Evolutionary conservation across 2,329 filamentous ascomycete species (phyloP), one percentile per base, ranked within the genome.

Genomic region (Ophiostoma tasmaniense): DNA sequence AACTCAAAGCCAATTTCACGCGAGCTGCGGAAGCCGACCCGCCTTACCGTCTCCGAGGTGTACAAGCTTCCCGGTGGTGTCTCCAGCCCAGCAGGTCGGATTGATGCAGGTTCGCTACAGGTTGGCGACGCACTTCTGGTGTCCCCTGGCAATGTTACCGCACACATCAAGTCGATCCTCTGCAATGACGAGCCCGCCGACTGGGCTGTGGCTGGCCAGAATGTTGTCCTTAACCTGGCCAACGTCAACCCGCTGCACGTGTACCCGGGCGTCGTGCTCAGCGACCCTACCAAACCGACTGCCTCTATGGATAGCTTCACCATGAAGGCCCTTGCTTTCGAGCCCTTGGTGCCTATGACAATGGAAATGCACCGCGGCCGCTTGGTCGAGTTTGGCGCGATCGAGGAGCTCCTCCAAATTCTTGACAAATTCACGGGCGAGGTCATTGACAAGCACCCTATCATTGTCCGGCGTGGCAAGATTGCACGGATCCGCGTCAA

Each of bases 331-430:
- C 84, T 97, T 69, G 92, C 93, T 0, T 96, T 98, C 75, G 92
- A 97, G 71, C 89, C 94, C 72, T 80, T 99, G 20, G 89, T 93
- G 79, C 94, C 94, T 0, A 95, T 94, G 87, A 87, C 87, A 30
- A 87, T 98, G 11, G 94, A 98, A 75, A 87, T 99, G 10, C 93
- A 97, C 77, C 84, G 92, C 25, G 95, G 95, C 0, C 85, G 93
- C 10, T 80, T 98, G 66, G 91, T 97, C 77, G 87, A 89, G 0
- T 84, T 91, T 0, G 95, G 91, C 0, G 85, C 86, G 65, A 90
- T 99, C 55, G 83, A 84, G 67, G 85, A 87, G 71, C 83, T 98
- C 72, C 80, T 90, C 10, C 50, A 55, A 11, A 25, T 22, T 3
- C 3, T 55, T 11, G 50, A 55, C 50, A 55, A 55, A 25, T 83